Evolutionary conservation across 306 rosid genomes (phyloP).

Genomic region (Casuarina glauca): DNA sequence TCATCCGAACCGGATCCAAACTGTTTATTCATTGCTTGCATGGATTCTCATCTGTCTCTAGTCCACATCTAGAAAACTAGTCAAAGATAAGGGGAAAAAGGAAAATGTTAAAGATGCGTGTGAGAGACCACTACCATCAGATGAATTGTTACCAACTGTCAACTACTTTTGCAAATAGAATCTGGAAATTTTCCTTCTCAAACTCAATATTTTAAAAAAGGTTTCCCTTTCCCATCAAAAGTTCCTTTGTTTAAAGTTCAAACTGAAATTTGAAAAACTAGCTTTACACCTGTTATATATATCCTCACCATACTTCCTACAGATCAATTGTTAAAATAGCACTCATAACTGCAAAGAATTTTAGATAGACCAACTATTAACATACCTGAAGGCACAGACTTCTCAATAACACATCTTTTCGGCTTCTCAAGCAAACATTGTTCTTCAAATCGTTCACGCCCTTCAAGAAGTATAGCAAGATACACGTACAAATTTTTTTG

Average conservation of each 20-base stretch:
- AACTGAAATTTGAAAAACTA: not conserved
- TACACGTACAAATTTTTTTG: conserved; percentile 58
- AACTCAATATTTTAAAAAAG: not conserved
- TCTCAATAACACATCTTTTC: conserved; percentile 33
- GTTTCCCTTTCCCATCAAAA: not conserved
- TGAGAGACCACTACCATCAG: not conserved
- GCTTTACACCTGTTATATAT: not conserved
- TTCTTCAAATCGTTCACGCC: conserved; percentile 67
- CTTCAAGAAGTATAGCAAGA: conserved; percentile 61
- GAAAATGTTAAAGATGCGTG: not conserved
- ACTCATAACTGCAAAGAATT: not conserved
- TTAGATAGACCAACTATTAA: not conserved
- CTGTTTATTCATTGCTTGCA: not conserved
- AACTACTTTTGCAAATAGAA: not conserved
- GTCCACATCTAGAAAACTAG: not conserved
- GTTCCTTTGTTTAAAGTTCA: not conserved
- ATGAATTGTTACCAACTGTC: not conserved
- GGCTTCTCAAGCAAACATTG: conserved; percentile 40
- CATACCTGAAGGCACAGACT: conserved; percentile 58
- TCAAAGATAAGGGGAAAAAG: not conserved
- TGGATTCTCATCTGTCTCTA: not conserved
- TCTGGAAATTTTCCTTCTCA: not conserved
- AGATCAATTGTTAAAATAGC: not conserved
- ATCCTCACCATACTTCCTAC: not conserved
- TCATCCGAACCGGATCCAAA: not conserved